phyloP scores from a whole-genome alignment of 2,329 filamentous ascomycete species.

The Scleromitrula shiraiana region DNA sequence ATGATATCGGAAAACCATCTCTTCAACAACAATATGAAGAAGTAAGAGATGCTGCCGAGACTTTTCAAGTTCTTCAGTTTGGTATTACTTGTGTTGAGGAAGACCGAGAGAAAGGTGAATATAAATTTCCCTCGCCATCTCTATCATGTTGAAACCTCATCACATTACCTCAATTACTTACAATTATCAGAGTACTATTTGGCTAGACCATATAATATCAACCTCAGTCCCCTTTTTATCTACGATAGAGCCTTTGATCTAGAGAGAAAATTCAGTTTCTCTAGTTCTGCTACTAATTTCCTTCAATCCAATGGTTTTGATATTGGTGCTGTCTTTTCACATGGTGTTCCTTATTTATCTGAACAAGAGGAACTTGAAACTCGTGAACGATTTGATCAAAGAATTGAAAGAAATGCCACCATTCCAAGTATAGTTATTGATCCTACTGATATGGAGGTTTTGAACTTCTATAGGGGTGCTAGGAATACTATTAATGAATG shows the following conservation, averaged over 20 bases:
- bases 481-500: constrained; percentile 22
- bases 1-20: constrained; percentile 37
- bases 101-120: constrained; percentile 40
- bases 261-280: constrained; percentile 47
- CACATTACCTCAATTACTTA: no score
- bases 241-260: constrained; percentile 39
- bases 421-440: constrained; percentile 24
- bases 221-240: constrained; percentile 45
- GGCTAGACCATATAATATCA: constrained; percentile 57
- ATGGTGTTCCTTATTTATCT: constrained; percentile 55
- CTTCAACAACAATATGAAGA: constrained; percentile 55
- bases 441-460: constrained; percentile 16
- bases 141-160: neutral
- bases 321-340: constrained; percentile 45
- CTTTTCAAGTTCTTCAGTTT: constrained; percentile 56
- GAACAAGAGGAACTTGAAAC: constrained; percentile 46
- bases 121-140: neutral
- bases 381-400: constrained; percentile 29
- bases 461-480: constrained; percentile 22
- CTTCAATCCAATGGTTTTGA: constrained; percentile 50
- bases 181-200: constrained; percentile 40
- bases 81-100: constrained; percentile 59
- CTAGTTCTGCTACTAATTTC: constrained; percentile 47
- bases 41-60: constrained; percentile 50
- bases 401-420: constrained; percentile 19